phyloP scores from a whole-genome alignment of 2,329 filamentous ascomycete genomes.

The Epichloe gansuensis region DNA sequence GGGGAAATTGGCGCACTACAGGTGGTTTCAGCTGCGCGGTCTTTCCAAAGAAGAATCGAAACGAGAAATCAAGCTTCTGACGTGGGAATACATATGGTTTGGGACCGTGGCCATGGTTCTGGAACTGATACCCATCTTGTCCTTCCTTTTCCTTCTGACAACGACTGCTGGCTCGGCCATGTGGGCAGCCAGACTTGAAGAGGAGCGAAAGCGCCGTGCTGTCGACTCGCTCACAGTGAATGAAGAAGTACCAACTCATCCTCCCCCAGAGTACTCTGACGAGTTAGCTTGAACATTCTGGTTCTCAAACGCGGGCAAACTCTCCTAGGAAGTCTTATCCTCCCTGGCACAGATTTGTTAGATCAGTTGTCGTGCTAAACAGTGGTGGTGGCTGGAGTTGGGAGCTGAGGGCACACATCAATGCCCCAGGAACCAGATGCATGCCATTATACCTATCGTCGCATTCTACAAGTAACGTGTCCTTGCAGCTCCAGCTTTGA shows the following conservation, averaged over 20 bases:
- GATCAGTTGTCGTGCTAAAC: not conserved
- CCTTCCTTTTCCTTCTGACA: conserved; percentile 89
- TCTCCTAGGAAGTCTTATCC: not conserved
- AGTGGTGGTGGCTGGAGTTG: no score
- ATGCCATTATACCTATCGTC: not conserved
- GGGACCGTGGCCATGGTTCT: conserved; percentile 73
- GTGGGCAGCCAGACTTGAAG: conserved; percentile 72
- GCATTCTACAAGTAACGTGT: not conserved
- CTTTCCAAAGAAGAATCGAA: conserved; percentile 63
- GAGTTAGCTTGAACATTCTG: conserved; percentile 5
- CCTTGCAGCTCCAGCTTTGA: not conserved
- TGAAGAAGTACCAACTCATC: conserved; percentile 9
- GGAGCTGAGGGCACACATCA: not conserved
- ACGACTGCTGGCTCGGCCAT: conserved; percentile 73
- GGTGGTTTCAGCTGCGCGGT: conserved; percentile 73
- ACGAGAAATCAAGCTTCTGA: conserved; percentile 50
- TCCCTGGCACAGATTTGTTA: not conserved
- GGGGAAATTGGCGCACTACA: conserved; percentile 79
- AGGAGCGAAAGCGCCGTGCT: conserved; percentile 24
- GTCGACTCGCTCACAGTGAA: conserved; percentile 7
- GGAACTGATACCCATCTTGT: conserved; percentile 77
- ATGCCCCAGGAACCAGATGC: not conserved
- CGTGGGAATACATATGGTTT: conserved; percentile 88
- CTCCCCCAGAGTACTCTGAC: conserved; percentile 20
- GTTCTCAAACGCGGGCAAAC: not conserved